A percentile compares a stretch with the other conserved stretches of the same genome.
Evolutionary conservation across 345 rosid genomes (phyloP).

Genomic region (Eucalyptus marginata): DNA sequence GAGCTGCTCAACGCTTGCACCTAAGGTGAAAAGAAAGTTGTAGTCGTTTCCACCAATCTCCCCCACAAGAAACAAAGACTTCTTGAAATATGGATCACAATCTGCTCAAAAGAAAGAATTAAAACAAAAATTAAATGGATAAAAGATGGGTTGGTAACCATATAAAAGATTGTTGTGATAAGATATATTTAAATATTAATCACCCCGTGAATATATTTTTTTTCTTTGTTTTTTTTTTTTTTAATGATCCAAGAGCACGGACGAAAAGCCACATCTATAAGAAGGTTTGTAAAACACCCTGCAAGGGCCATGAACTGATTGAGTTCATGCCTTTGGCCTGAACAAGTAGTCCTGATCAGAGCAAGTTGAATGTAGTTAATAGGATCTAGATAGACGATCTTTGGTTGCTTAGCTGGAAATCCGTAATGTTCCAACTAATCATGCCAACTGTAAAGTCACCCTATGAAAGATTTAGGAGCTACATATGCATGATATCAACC

Average conservation of each 20-base stretch:
- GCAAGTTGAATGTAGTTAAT: not conserved
- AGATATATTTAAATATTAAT: not conserved
- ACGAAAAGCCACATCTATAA: not conserved
- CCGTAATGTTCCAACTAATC: not conserved
- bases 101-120: slow-evolving; percentile 5
- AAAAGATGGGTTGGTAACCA: not conserved
- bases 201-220: not conserved
- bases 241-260: not conserved
- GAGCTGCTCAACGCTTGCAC: slow-evolving; percentile 18
- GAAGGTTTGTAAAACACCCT: not conserved
- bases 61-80: slow-evolving; percentile 50
- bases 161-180: not conserved
- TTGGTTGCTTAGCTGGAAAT: not conserved
- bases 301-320: not conserved
- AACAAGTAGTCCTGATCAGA: not conserved
- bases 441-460: not conserved
- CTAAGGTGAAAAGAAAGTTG: slow-evolving; percentile 31
- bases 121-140: not conserved
- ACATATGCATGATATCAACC: not conserved
- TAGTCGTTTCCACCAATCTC: slow-evolving; percentile 77
- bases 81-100: slow-evolving; percentile 38
- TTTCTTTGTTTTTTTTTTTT: too few species aligned
- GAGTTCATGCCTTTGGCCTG: not conserved
- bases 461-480: not conserved
- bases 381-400: not conserved